Percentiles rank a stretch among this genome's conserved stretches.
Evolutionary conservation across 345 rosid genomes (phyloP).

Genomic region (Viola odorata): DNA sequence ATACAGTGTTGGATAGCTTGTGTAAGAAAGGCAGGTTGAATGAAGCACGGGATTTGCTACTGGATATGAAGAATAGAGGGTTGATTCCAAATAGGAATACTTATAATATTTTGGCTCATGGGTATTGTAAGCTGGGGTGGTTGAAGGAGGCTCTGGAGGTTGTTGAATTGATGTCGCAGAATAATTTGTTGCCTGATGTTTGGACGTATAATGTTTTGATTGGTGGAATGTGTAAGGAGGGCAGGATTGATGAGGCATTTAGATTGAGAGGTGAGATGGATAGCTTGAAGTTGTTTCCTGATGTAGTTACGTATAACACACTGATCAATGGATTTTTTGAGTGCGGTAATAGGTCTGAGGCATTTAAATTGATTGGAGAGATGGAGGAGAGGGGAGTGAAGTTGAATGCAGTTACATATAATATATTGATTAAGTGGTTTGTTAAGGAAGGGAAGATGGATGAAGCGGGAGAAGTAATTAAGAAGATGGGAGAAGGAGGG

Average conservation of each 20-base stretch:
- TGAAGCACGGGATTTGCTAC: slow-evolving; percentile 60
- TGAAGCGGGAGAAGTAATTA: slow-evolving; percentile 39
- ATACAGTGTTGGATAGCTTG: slow-evolving; percentile 60
- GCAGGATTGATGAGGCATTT: slow-evolving; percentile 53
- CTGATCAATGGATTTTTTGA: slow-evolving; percentile 73
- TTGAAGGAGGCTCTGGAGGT: slow-evolving; percentile 64
- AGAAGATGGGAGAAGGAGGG: slow-evolving; percentile 55
- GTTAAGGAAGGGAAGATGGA: slow-evolving; percentile 69
- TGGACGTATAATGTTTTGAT: slow-evolving; percentile 67
- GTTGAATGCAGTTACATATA: slow-evolving; percentile 54
- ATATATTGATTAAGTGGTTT: slow-evolving; percentile 64
- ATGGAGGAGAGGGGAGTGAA: slow-evolving; percentile 57
- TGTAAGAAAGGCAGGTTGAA: slow-evolving; percentile 71
- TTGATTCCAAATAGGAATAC: slow-evolving; percentile 54
- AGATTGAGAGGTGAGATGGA: slow-evolving; percentile 64
- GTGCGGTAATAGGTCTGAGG: slow-evolving; percentile 36
- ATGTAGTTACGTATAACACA: slow-evolving; percentile 77
- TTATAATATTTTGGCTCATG: slow-evolving; percentile 53
- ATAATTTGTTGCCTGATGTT: slow-evolving; percentile 51
- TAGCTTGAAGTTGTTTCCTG: slow-evolving; percentile 49
- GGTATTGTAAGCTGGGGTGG: slow-evolving; percentile 71
- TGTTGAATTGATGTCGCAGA: slow-evolving; percentile 62
- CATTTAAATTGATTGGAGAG: slow-evolving; percentile 49
- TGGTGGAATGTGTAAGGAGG: slow-evolving; percentile 50
- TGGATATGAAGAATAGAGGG: slow-evolving; percentile 56